A percentile compares a stretch with the other conserved stretches of the same genome.
These are phyloP conservation scores for Aspergillus ellipticus DNA, from an alignment of 495 filamentous ascomycete species.

Conservation along the genomic window DNA sequence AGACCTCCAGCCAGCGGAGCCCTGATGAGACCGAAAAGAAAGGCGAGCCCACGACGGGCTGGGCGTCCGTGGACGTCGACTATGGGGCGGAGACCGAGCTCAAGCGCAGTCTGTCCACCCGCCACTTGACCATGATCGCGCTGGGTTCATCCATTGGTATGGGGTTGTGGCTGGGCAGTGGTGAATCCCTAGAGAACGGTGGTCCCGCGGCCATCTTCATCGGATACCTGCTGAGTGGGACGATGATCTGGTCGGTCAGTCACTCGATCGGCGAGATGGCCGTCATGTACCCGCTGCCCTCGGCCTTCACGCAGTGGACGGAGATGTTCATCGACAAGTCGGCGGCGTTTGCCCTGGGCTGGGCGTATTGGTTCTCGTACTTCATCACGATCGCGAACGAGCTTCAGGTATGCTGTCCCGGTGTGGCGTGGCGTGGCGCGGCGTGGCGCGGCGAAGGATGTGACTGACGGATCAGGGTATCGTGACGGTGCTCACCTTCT, in stretches of 20 bases:
- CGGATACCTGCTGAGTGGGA: constrained; percentile 38
- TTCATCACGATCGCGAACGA: constrained; percentile 45
- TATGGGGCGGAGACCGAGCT: constrained; percentile 27
- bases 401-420: constrained; percentile 38
- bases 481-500: constrained; percentile 57
- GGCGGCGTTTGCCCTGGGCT: constrained; percentile 48
- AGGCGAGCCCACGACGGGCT: background rate
- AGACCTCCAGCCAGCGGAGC: constrained; percentile 4
- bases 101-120: constrained; percentile 24
- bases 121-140: constrained; percentile 33
- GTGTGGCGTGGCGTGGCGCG: no score
- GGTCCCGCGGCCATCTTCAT: constrained; percentile 43
- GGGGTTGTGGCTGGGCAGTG: constrained; percentile 25
- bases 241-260: constrained; percentile 33
- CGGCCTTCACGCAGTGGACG: constrained; percentile 45
- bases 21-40: constrained; percentile 9
- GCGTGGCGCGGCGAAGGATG: background rate
- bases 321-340: constrained; percentile 46
- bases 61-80: constrained; percentile 3
- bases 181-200: constrained; percentile 21
- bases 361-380: constrained; percentile 48
- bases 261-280: constrained; percentile 45
- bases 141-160: constrained; percentile 33
- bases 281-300: constrained; percentile 54
- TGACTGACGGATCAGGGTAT: constrained; percentile 27